Conservation (phyloP, 2,329 filamentous ascomycete species). For the Madurella fahalii region DNA sequence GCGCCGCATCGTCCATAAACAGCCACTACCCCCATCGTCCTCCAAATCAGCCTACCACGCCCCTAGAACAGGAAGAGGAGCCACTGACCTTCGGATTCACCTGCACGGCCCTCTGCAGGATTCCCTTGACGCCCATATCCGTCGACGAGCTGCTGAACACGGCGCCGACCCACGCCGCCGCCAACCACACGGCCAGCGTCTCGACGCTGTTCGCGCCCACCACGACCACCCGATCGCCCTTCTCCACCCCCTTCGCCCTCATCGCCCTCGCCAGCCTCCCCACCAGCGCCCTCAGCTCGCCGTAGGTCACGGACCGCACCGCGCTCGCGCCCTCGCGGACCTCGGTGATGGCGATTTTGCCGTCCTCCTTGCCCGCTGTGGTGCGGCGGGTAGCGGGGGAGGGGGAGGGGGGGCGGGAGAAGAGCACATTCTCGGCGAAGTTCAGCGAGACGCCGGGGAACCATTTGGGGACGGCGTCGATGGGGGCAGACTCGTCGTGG, state of each 20-base stretch:
- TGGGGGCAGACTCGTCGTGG: constrained; percentile 67
- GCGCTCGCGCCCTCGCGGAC: constrained; percentile 62
- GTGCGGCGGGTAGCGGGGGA: constrained; percentile 42
- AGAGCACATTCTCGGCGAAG: constrained; percentile 78
- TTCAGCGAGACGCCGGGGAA: constrained; percentile 71
- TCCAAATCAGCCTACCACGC: not conserved
- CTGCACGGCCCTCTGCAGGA: constrained; percentile 70
- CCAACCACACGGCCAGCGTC: constrained; percentile 68
- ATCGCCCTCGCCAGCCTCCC: constrained; percentile 62
- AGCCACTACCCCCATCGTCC: constrained; percentile 47
- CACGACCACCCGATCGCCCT: constrained; percentile 71
- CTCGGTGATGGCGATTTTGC: constrained; percentile 66
- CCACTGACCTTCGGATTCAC: constrained; percentile 61
- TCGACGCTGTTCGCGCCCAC: constrained; percentile 73
- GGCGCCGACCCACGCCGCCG: constrained; percentile 65
- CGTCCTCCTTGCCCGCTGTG: constrained; percentile 64
- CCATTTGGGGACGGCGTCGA: constrained; percentile 71
- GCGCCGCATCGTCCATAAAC: constrained; percentile 76
- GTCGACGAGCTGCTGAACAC: constrained; percentile 74
- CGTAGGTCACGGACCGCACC: constrained; percentile 60
- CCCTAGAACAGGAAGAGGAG: not conserved
- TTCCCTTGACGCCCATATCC: constrained; percentile 76
- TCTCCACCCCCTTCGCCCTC: constrained; percentile 58
- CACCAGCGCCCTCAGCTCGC: constrained; percentile 56
- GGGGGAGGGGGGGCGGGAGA: constrained; percentile 39